phyloP scores from a whole-genome alignment of 192 early-diverging fungal species.

The Chytriomyces sp. region DNA sequence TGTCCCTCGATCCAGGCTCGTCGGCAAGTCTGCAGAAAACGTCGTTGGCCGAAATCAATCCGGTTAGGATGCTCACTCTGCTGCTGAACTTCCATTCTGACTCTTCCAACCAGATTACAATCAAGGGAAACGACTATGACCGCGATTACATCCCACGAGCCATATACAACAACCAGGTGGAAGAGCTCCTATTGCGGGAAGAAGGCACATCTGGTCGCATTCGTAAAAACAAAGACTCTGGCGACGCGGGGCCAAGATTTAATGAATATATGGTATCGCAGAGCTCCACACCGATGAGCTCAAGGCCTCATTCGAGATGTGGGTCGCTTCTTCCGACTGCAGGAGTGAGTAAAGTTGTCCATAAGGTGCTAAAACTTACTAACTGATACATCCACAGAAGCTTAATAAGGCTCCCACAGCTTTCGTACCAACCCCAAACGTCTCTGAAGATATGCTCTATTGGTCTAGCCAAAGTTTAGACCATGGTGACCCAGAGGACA shows the following conservation, averaged over 20 bases:
- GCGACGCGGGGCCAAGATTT: constrained; percentile 1
- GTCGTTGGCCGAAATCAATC: no score
- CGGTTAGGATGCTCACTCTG: no score
- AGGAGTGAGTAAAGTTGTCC: no score
- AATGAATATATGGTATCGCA: constrained; percentile 19
- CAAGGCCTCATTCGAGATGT: constrained; percentile 1
- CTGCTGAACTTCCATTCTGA: no score
- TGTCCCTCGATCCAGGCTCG: no score
- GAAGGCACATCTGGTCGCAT: constrained; percentile 40
- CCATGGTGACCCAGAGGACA: constrained; percentile 16
- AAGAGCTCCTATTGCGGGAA: constrained; percentile 46
- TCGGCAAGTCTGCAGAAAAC: no score
- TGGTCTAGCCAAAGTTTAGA: background rate
- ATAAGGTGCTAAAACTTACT: no score
- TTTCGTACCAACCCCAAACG: background rate
- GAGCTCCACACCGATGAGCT: constrained; percentile 17
- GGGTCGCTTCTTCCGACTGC: background rate
- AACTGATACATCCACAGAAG: background rate
- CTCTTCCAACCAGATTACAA: constrained; percentile 15
- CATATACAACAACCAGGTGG: constrained; percentile 47
- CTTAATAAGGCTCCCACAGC: background rate
- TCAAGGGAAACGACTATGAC: constrained; percentile 42
- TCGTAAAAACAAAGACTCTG: constrained; percentile 1
- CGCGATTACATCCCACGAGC: constrained; percentile 50
- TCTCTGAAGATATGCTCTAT: background rate